Conservation (phyloP, 2,329 filamentous ascomycete species). For the Stachybotrys elegans region DNA sequence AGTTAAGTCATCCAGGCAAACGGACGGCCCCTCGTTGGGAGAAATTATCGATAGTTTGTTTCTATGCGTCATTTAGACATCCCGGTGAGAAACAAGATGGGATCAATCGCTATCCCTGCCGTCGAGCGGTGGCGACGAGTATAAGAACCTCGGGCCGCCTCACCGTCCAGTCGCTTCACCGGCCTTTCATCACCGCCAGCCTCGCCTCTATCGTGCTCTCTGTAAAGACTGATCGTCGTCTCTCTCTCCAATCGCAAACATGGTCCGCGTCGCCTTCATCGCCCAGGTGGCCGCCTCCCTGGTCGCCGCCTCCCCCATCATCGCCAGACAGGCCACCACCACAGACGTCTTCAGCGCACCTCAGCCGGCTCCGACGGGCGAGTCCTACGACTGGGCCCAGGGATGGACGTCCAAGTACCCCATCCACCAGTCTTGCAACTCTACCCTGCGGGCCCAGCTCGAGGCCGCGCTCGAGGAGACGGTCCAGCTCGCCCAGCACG, state of each 20-base stretch:
- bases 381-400: conserved; percentile 25
- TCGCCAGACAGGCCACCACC: conserved; percentile 16
- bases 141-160: background rate
- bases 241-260: conserved; percentile 8
- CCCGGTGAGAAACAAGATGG: no score
- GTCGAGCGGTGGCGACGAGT: no score
- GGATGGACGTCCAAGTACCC: conserved; percentile 30
- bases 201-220: background rate
- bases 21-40: no score
- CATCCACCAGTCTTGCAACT: conserved; percentile 64
- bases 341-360: conserved; percentile 11
- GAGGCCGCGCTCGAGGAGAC: conserved; percentile 53
- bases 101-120: no score
- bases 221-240: background rate
- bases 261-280: conserved; percentile 5
- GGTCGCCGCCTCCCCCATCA: conserved; percentile 22
- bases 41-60: no score
- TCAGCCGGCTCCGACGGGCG: conserved; percentile 12
- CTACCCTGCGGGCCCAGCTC: conserved; percentile 53
- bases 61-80: no score
- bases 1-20: no score
- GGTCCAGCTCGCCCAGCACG: conserved; percentile 52
- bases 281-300: conserved; percentile 19
- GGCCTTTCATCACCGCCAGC: background rate
- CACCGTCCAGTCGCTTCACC: background rate